These are phyloP conservation scores for Leonotis leonurus DNA, from an alignment of 257 asterid species.

Conservation along the genomic window DNA sequence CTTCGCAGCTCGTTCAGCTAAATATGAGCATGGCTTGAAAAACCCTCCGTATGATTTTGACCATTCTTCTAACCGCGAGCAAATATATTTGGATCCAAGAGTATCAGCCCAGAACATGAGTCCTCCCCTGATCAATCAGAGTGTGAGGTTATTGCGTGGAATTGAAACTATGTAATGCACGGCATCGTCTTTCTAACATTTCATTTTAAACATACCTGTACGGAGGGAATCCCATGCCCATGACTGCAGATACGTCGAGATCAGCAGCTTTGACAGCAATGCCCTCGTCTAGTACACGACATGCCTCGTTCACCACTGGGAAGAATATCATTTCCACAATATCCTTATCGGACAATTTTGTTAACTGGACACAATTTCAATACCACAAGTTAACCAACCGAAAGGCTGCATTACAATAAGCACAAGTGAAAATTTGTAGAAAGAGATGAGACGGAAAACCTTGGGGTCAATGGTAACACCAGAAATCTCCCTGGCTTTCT, in stretches of 20 bases:
- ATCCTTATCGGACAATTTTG: conserved; percentile 67
- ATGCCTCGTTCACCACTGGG: conserved; percentile 95
- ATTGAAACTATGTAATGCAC: too few species aligned
- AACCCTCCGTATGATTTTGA: conserved; percentile 57
- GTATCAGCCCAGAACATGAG: conserved; percentile 87
- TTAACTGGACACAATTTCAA: conserved; percentile 34
- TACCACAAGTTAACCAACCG: background rate
- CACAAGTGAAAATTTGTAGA: background rate
- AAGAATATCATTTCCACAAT: conserved; percentile 89
- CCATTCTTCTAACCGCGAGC: conserved; percentile 79
- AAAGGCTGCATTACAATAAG: too few species aligned
- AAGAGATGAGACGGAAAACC: conserved; percentile 35
- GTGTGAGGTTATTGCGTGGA: background rate
- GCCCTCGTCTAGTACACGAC: conserved; percentile 87
- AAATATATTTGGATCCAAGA: conserved; percentile 78
- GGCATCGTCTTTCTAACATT: background rate
- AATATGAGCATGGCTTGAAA: conserved; percentile 81
- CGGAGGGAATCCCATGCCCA: conserved; percentile 99
- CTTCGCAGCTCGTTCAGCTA: conserved; percentile 73
- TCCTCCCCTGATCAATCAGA: conserved; percentile 78
- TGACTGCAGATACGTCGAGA: conserved; percentile 82
- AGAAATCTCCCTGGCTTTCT: conserved; percentile 67
- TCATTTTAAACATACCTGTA: conserved; percentile 48
- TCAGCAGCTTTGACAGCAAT: conserved; percentile 88
- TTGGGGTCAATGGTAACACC: conserved; percentile 76